Evolutionary conservation across 768 basidiomycete species (phyloP).

Genomic region (Collybiopsis confluens): DNA sequence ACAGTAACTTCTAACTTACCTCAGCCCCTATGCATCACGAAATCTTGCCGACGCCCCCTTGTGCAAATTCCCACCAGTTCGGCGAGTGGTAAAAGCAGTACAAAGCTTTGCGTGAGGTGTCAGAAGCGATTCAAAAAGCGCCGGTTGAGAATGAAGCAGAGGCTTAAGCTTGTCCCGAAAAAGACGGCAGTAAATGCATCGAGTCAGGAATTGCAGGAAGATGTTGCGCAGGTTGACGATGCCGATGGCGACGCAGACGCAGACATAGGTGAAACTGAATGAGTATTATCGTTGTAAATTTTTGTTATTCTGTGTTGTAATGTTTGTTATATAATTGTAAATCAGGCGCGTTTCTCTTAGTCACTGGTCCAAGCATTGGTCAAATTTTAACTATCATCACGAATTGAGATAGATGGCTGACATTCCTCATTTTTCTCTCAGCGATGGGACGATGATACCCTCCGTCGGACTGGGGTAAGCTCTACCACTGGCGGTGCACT

Average conservation of each 20-base stretch:
- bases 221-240: slow-evolving; percentile 17
- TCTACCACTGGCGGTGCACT: not conserved
- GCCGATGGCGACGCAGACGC: too few relatives aligned
- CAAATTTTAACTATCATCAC: too few relatives aligned
- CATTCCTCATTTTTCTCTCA: slow-evolving; percentile 21
- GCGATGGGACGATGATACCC: slow-evolving; percentile 26
- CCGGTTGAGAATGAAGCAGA: slow-evolving; percentile 37
- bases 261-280: too few relatives aligned
- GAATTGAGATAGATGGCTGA: too few relatives aligned
- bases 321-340: too few relatives aligned
- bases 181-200: slow-evolving; percentile 11
- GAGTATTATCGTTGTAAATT: too few relatives aligned
- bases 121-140: slow-evolving; percentile 40
- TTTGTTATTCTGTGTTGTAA: too few relatives aligned
- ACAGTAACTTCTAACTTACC: not conserved
- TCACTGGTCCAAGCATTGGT: too few relatives aligned
- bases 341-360: too few relatives aligned
- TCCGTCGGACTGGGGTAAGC: slow-evolving; percentile 27
- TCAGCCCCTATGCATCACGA: slow-evolving; percentile 27
- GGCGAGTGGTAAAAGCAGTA: slow-evolving; percentile 15
- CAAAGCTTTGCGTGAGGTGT: slow-evolving; percentile 41
- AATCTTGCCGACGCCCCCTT: slow-evolving; percentile 35
- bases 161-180: slow-evolving; percentile 40
- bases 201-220: not conserved
- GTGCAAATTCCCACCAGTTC: too few relatives aligned